Evolutionary conservation across 2,329 filamentous ascomycete genomes (phyloP).

Genomic region (Didymella pomorum): DNA sequence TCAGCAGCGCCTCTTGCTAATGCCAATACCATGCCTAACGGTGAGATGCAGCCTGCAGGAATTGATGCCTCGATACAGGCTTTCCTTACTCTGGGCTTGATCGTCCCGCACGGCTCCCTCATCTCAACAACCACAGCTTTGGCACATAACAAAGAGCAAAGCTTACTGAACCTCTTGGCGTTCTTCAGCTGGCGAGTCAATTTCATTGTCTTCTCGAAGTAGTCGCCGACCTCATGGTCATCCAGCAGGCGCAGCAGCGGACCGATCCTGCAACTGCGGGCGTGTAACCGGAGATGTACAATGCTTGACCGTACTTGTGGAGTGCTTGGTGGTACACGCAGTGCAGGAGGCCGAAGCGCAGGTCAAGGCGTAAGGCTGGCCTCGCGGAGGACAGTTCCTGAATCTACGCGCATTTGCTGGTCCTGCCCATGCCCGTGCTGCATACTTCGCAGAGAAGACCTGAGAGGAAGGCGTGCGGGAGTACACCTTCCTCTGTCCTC

Average conservation of each 20-base stretch:
- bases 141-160: not conserved
- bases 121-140: not conserved
- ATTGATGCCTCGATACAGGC: not conserved
- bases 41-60: not conserved
- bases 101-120: not conserved
- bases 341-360: not conserved
- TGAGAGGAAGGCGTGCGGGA: no score
- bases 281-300: conserved; percentile 4
- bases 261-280: not conserved
- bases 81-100: conserved; percentile 4
- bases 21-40: not conserved
- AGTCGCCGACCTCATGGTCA: not conserved
- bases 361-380: not conserved
- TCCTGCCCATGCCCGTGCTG: no score
- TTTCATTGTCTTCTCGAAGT: not conserved
- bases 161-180: not conserved
- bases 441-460: no score
- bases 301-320: not conserved
- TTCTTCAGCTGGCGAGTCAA: not conserved
- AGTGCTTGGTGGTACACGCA: not conserved
- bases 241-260: not conserved
- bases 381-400: no score
- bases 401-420: no score
- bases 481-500: no score
- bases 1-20: not conserved